Conservation (phyloP, 1,284 basidiomycete genomes). For the Bondarzewia mesenterica region DNA sequence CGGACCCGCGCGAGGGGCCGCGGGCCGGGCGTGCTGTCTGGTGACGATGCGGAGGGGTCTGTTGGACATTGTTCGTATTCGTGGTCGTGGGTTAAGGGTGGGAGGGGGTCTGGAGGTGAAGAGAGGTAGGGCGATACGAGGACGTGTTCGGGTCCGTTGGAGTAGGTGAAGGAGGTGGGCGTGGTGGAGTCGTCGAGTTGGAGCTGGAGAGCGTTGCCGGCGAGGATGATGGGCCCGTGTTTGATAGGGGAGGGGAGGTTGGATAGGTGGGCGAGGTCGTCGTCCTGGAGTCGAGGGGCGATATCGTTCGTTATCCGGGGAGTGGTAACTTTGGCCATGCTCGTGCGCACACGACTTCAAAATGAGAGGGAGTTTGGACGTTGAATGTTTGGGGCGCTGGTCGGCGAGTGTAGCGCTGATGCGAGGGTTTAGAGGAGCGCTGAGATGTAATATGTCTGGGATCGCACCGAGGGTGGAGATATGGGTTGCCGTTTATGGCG, state of each 20-base stretch:
- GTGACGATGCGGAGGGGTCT: background rate
- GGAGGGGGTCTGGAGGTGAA: background rate
- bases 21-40: constrained; percentile 29
- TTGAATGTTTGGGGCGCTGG: background rate
- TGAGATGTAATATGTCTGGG: too few relatives aligned
- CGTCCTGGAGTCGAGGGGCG: background rate
- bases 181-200: constrained; percentile 24
- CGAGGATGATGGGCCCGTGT: constrained; percentile 10
- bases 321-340: background rate
- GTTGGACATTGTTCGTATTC: constrained; percentile 1
- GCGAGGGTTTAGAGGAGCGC: background rate
- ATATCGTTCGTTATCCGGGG: background rate
- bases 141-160: constrained; percentile 11
- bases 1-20: constrained; percentile 35
- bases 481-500: too few relatives aligned
- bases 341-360: background rate
- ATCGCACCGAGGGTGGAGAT: too few relatives aligned
- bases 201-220: constrained; percentile 27
- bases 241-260: background rate
- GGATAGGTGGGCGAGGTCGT: background rate
- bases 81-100: constrained; percentile 1
- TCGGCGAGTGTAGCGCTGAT: background rate
- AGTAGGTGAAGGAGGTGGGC: constrained; percentile 20
- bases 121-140: background rate
- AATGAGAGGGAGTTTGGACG: background rate